Evolutionary conservation across 768 basidiomycete genomes (phyloP).

Genomic region (Suillus weaverae): DNA sequence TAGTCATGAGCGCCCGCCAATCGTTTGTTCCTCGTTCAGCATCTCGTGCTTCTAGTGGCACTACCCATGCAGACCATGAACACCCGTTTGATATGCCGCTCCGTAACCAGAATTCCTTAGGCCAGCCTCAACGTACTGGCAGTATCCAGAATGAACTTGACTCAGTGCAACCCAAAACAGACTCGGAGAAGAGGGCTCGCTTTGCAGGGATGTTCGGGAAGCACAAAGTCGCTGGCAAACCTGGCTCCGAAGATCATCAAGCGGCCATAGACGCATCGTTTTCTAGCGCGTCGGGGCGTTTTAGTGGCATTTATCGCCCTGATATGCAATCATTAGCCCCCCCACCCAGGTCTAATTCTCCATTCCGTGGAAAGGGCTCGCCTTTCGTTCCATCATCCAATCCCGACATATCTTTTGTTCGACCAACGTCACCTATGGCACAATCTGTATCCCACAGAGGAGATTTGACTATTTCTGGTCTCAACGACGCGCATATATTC

Average conservation of each 20-base stretch:
- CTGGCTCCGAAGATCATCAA: neutral
- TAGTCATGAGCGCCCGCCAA: slow-evolving; percentile 3
- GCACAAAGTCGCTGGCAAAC: neutral
- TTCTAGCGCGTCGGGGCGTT: neutral
- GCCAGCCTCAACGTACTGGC: neutral
- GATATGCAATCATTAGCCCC: neutral
- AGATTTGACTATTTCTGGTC: slow-evolving; percentile 1
- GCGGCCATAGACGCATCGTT: neutral
- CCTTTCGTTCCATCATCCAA: neutral
- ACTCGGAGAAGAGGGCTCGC: neutral
- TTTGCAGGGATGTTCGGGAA: neutral
- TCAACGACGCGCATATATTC: slow-evolving; percentile 5
- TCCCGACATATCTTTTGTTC: neutral
- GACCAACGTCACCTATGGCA: neutral
- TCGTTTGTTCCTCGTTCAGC: slow-evolving; percentile 5
- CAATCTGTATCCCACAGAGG: neutral
- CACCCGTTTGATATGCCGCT: neutral
- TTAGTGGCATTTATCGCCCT: neutral
- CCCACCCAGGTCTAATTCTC: neutral
- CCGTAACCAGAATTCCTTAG: neutral
- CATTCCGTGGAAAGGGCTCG: neutral
- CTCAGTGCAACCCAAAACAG: neutral
- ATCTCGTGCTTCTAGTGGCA: slow-evolving; percentile 7
- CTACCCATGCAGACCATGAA: neutral
- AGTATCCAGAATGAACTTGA: neutral